Percentiles rank a stretch among this genome's conserved stretches.
Evolutionary conservation across 345 rosid genomes (phyloP).

Genomic region (Viola odorata): DNA sequence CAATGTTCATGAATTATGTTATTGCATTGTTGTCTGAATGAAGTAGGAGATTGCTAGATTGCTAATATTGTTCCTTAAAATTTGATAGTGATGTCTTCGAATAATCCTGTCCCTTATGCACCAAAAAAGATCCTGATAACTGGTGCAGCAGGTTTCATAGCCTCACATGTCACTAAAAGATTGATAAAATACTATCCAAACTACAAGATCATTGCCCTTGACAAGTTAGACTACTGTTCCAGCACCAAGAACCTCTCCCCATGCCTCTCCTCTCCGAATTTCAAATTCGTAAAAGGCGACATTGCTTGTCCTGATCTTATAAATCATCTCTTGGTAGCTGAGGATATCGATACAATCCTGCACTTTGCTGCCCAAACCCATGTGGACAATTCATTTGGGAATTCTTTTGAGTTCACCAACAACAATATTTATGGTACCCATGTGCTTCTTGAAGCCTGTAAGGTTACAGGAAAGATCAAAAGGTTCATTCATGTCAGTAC

Average conservation of each 20-base stretch:
- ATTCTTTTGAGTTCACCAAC: slow-evolving; percentile 56
- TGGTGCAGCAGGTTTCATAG: slow-evolving; percentile 68
- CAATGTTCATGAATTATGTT: too few relatives aligned
- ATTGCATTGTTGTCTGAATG: too few relatives aligned
- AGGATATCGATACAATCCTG: slow-evolving; percentile 55
- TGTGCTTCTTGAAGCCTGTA: slow-evolving; percentile 65
- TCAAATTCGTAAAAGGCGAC: slow-evolving; percentile 57
- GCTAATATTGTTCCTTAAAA: neutral
- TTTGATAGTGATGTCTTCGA: slow-evolving; percentile 13
- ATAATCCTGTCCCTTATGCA: slow-evolving; percentile 27
- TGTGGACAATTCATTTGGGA: slow-evolving; percentile 65
- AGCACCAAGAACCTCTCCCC: slow-evolving; percentile 46
- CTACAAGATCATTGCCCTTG: slow-evolving; percentile 53
- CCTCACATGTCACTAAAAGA: slow-evolving; percentile 48
- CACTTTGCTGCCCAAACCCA: slow-evolving; percentile 69
- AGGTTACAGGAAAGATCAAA: slow-evolving; percentile 42
- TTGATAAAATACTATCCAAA: slow-evolving; percentile 43
- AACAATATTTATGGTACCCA: slow-evolving; percentile 64
- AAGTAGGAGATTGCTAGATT: neutral
- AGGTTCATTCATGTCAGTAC: slow-evolving; percentile 71
- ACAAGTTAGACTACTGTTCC: slow-evolving; percentile 65
- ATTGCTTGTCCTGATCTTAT: slow-evolving; percentile 55
- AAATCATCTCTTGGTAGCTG: slow-evolving; percentile 43
- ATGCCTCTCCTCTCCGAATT: slow-evolving; percentile 40
- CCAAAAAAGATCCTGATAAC: slow-evolving; percentile 58